Percentiles rank a stretch among this genome's conserved stretches.
phyloP scores from a whole-genome alignment of 2,329 filamentous ascomycete species.

The Zymoseptoria ardabiliae region DNA sequence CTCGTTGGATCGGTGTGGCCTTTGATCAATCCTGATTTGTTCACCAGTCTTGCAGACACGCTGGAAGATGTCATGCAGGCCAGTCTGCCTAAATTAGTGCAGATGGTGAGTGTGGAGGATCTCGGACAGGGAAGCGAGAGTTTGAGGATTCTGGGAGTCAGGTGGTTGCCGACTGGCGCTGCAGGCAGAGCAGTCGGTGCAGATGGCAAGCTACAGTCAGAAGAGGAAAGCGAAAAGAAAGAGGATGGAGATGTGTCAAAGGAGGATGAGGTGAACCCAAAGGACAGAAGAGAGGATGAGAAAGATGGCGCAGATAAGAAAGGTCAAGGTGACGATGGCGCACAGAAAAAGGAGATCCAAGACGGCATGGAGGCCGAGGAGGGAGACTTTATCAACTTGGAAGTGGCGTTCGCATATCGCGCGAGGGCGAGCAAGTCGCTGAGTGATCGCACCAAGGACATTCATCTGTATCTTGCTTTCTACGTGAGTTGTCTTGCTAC shows the following conservation, averaged over 20 bases:
- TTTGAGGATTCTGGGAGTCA: slow-evolving; percentile 61
- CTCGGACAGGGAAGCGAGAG: slow-evolving; percentile 68
- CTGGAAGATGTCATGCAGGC: slow-evolving; percentile 78
- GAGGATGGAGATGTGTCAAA: slow-evolving; percentile 45
- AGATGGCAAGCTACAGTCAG: slow-evolving; percentile 50
- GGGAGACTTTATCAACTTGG: slow-evolving; percentile 70
- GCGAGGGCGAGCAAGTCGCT: slow-evolving; percentile 53
- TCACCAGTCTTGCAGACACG: slow-evolving; percentile 59
- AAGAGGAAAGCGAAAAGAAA: slow-evolving; percentile 40
- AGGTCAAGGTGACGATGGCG: slow-evolving; percentile 15
- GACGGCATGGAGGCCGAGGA: slow-evolving; percentile 69
- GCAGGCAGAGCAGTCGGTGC: slow-evolving; percentile 54
- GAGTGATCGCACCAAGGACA: slow-evolving; percentile 59
- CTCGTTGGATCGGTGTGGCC: slow-evolving; percentile 63
- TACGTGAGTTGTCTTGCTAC: slow-evolving; percentile 36
- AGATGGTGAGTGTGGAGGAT: slow-evolving; percentile 70
- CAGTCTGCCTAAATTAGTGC: slow-evolving; percentile 58
- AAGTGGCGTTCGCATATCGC: slow-evolving; percentile 67
- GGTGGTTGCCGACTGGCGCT: slow-evolving; percentile 65
- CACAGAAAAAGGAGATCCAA: slow-evolving; percentile 28
- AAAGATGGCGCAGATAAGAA: slow-evolving; percentile 22
- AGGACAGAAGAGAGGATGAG: slow-evolving; percentile 24
- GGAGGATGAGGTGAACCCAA: slow-evolving; percentile 27
- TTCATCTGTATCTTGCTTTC: slow-evolving; percentile 65
- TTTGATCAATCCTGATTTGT: slow-evolving; percentile 67